These are phyloP conservation scores for Massarina eburnea DNA, from an alignment of 2,329 filamentous ascomycete species.

Conservation along the genomic window DNA sequence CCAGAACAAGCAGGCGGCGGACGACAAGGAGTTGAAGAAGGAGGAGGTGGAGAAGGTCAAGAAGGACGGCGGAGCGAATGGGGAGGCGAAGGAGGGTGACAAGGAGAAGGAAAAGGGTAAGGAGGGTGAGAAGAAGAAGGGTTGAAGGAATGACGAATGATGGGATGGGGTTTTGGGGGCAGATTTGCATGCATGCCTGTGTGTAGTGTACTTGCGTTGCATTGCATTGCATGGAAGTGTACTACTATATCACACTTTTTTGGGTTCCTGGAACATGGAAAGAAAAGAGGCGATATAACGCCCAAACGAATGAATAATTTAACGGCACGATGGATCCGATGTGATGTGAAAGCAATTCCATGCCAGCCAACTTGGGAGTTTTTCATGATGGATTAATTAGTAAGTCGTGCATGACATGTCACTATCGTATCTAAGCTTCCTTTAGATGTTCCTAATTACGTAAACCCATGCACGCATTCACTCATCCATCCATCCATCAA, in stretches of 20 bases:
- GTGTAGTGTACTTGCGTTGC: conserved; percentile 2
- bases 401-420: too few relatives aligned
- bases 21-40: conserved; percentile 81
- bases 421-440: too few relatives aligned
- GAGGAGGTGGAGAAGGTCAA: conserved; percentile 59
- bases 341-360: conserved; percentile 12
- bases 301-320: conserved; percentile 15
- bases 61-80: conserved; percentile 58
- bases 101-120: conserved; percentile 59
- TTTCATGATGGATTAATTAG: too few relatives aligned
- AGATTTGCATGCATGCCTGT: conserved; percentile 14
- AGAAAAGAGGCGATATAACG: conserved; percentile 2
- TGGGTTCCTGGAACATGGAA: conserved; percentile 1
- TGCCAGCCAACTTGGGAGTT: not conserved
- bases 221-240: too few relatives aligned
- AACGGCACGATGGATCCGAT: conserved; percentile 27
- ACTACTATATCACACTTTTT: conserved; percentile 20
- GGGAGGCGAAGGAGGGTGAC: conserved; percentile 52
- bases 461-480: not conserved
- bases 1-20: conserved; percentile 94
- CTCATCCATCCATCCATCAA: not conserved
- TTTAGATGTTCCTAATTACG: too few relatives aligned
- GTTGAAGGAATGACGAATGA: conserved; percentile 41
- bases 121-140: conserved; percentile 61
- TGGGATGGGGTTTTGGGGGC: conserved; percentile 39